These are phyloP conservation scores for Hypomyces rosellus DNA, from an alignment of 2,329 filamentous ascomycete genomes.

Conservation along the genomic window DNA sequence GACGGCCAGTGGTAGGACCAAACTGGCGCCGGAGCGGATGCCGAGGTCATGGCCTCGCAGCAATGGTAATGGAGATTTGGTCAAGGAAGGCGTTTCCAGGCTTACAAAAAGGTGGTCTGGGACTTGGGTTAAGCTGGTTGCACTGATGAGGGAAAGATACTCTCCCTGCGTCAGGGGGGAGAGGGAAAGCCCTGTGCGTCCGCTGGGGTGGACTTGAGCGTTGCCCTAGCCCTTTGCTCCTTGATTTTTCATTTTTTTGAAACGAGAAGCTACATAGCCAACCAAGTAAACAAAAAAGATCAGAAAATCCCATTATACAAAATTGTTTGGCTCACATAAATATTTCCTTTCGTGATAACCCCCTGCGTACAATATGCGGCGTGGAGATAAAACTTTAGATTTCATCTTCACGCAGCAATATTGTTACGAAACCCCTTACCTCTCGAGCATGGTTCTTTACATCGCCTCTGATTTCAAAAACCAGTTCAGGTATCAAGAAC, in stretches of 20 bases:
- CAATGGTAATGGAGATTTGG: slow-evolving; percentile 14
- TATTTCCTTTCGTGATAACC: neutral
- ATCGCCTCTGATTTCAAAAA: too few relatives aligned
- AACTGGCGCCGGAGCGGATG: neutral
- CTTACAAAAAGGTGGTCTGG: slow-evolving; percentile 14
- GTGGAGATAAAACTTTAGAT: too few relatives aligned
- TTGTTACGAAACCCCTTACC: too few relatives aligned
- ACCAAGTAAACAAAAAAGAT: slow-evolving; percentile 15
- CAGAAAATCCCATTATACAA: slow-evolving; percentile 11
- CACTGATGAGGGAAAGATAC: slow-evolving; percentile 99
- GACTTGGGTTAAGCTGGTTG: slow-evolving; percentile 52
- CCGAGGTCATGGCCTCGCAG: neutral
- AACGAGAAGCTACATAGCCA: slow-evolving; percentile 21
- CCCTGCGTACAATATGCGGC: too few relatives aligned
- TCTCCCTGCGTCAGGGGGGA: slow-evolving; percentile 35
- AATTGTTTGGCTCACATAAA: neutral
- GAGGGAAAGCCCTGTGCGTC: slow-evolving; percentile 98
- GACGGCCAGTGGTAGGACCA: slow-evolving; percentile 46
- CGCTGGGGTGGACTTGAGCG: slow-evolving; percentile 83
- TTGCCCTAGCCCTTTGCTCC: slow-evolving; percentile 55
- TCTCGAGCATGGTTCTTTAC: too few relatives aligned
- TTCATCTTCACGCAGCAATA: too few relatives aligned
- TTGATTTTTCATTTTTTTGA: slow-evolving; percentile 14
- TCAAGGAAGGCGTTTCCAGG: slow-evolving; percentile 17
- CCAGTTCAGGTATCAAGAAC: too few relatives aligned